phyloP scores from a whole-genome alignment of 257 asterid species.

The Ehretia macrophylla region DNA sequence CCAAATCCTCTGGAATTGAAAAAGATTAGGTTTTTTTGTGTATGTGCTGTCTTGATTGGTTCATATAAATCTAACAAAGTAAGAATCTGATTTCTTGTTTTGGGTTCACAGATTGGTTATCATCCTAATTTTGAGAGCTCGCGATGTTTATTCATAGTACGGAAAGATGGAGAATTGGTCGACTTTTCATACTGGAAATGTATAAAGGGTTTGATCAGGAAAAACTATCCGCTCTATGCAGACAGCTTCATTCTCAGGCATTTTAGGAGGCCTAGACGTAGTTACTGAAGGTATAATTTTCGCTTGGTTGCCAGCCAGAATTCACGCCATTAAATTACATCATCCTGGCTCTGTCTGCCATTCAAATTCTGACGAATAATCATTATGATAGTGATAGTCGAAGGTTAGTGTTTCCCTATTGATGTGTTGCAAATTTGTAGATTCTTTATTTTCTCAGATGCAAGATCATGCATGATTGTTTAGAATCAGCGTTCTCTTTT shows the following conservation, averaged over 20 bases:
- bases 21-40: not conserved
- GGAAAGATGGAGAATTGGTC: slow-evolving; percentile 79
- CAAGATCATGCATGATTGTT: slow-evolving; percentile 12
- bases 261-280: slow-evolving; percentile 58
- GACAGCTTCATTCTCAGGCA: slow-evolving; percentile 87
- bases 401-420: not conserved
- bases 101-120: slow-evolving; percentile 69
- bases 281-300: slow-evolving; percentile 36
- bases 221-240: slow-evolving; percentile 84
- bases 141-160: slow-evolving; percentile 84
- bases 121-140: slow-evolving; percentile 85
- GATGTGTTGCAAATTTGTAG: not conserved
- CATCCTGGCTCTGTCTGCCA: slow-evolving; percentile 12
- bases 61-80: no score
- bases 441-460: slow-evolving; percentile 1
- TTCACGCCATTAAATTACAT: slow-evolving; percentile 10
- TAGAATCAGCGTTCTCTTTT: not conserved
- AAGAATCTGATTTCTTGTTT: slow-evolving; percentile 9
- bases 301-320: slow-evolving; percentile 8
- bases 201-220: slow-evolving; percentile 83
- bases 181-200: slow-evolving; percentile 99
- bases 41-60: not conserved
- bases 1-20: not conserved
- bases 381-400: slow-evolving; percentile 2
- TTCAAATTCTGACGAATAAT: not conserved